Evolutionary conservation across 306 rosid genomes (phyloP), one percentile per base, ranked within the genome.

Genomic region (Herpetospermum pedunculosum): DNA sequence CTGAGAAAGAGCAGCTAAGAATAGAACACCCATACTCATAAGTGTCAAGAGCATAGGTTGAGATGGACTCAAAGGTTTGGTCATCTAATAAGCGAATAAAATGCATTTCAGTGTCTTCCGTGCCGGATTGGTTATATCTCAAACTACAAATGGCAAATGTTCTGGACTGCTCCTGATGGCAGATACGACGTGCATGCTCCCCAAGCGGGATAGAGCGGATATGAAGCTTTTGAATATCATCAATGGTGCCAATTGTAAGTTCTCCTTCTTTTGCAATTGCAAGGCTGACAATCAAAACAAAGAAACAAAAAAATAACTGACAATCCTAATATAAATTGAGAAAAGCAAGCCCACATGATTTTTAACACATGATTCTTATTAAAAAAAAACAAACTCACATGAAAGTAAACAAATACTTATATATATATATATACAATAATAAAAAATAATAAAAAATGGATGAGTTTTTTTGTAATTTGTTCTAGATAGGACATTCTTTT

Each of bases 231-330:
- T 91, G 99, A 77, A 95, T 95, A 81, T 94, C 97, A 76, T 94
- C 99, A 68, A 95, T 95, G 83, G 97, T 95, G 76, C 99, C 99
- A 59, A 95, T 91, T 37, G 99, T 91, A 55, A 95, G 99, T 73
- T 95, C 97, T 41, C 99, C 99, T 82, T 95, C 99, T 79, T 95
- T 89, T 55, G 99, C 97, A 59, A 95, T 95, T 4, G 99, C 99
- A 80, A 95, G 90, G 83, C 99, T 95, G 92, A 85, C 49, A 57
- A 48, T 4, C 41, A 26, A 28, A 53, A 26, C 9, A 43, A 16
- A 32, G 18, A 37, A 57, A 72, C 70, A 35, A n/a, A 63, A 54
- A n/a, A 35, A 60, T 49, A 44, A 78, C 34, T 11, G 10, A 62
- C n/a, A 75, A 58, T n/a, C 28, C 12, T 9, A 21, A 71, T 40